Evolutionary conservation across 208 protist species (phyloP).

Genomic region (Trypanosoma cruzi): DNA sequence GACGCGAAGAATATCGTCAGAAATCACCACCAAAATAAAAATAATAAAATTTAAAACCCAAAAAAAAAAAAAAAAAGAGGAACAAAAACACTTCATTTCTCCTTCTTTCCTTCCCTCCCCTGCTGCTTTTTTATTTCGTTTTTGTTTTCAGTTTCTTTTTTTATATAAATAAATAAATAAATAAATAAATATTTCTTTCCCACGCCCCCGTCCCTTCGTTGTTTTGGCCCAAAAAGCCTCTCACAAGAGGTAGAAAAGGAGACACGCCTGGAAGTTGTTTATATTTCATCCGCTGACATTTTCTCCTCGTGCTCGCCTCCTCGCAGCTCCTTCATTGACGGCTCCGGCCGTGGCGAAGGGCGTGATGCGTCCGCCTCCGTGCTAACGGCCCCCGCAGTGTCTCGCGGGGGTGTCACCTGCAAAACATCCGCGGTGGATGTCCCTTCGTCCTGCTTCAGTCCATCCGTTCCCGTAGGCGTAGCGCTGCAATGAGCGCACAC

Average conservation of each 20-base stretch:
- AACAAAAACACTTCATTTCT: conserved; percentile 19
- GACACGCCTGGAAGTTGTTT: background rate
- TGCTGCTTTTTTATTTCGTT: background rate
- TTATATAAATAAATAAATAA: too few relatives aligned
- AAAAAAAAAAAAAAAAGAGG: conserved; percentile 8
- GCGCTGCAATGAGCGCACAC: background rate
- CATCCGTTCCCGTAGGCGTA: background rate
- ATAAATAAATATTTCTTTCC: too few relatives aligned
- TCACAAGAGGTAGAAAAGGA: background rate
- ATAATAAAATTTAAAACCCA: too few relatives aligned
- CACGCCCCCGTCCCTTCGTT: too few relatives aligned
- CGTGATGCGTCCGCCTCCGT: background rate
- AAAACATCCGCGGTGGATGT: background rate
- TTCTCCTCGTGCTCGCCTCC: background rate
- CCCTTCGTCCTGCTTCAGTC: background rate
- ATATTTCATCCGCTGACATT: background rate
- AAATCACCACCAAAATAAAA: conserved; percentile 19
- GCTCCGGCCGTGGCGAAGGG: background rate
- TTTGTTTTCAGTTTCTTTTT: too few relatives aligned
- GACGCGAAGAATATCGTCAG: background rate
- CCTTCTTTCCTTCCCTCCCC: background rate
- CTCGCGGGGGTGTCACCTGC: background rate
- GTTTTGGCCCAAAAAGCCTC: too few relatives aligned
- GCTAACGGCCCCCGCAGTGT: background rate
- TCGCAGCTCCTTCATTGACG: background rate